Percentiles rank a stretch among this genome's conserved stretches.
phyloP scores from a whole-genome alignment of 2,329 filamentous ascomycete species.

The Pestalotiopsis sp. region DNA sequence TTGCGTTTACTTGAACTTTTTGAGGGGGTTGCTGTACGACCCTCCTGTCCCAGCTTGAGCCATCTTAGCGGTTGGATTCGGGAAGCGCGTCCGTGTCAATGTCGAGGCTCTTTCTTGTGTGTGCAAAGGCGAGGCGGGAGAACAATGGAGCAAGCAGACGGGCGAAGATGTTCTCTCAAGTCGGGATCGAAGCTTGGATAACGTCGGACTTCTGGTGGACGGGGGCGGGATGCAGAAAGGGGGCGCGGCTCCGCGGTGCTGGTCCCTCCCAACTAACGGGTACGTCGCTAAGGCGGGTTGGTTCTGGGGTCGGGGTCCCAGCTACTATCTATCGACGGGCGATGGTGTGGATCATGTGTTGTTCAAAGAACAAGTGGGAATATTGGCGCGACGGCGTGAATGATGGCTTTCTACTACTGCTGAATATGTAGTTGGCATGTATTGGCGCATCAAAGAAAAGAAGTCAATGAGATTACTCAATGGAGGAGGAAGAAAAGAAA shows the following conservation, averaged over 20 bases:
- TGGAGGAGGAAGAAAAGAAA: neutral
- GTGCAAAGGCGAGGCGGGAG: neutral
- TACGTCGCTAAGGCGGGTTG: neutral
- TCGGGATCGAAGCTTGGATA: neutral
- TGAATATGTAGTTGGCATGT: neutral
- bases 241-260: constrained; percentile 3
- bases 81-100: neutral
- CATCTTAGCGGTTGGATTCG: constrained; percentile 57
- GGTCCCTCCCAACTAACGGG: neutral
- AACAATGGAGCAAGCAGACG: neutral
- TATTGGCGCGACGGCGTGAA: neutral
- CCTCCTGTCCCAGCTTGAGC: constrained; percentile 72
- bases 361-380: neutral
- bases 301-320: neutral
- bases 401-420: neutral
- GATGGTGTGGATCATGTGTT: neutral
- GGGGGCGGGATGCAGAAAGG: constrained; percentile 10
- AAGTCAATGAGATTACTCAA: neutral
- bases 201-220: neutral
- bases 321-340: neutral
- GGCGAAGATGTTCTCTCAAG: neutral
- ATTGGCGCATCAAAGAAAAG: neutral
- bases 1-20: constrained; percentile 92
- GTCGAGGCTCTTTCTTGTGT: neutral
- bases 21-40: constrained; percentile 97